Conservation (phyloP, 2,329 filamentous ascomycete species). For the Didymella keratinophila region DNA sequence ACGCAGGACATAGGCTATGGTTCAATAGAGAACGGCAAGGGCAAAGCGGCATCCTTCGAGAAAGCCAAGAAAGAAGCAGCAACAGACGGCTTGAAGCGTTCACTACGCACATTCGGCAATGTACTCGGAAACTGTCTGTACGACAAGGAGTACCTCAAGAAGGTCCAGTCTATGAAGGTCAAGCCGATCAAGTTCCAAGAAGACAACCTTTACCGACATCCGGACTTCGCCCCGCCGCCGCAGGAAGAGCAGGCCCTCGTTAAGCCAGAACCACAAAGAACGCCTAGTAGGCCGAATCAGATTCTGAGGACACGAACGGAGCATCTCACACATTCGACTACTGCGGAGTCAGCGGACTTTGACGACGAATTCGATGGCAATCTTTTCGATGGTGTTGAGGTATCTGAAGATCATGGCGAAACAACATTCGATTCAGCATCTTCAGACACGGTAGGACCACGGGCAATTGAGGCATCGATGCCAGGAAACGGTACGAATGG, state of each 20-base stretch:
- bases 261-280: conserved; percentile 40
- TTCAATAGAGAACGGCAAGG: conserved; percentile 93
- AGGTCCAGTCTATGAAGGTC: conserved; percentile 89
- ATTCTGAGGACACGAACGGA: conserved; percentile 40
- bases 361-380: conserved; percentile 66
- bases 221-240: conserved; percentile 67
- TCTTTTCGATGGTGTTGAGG: conserved; percentile 64
- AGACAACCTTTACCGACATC: conserved; percentile 80
- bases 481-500: conserved; percentile 24
- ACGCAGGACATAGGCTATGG: conserved; percentile 87
- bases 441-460: conserved; percentile 25
- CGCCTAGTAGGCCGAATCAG: conserved; percentile 34
- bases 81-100: conserved; percentile 90
- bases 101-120: conserved; percentile 91
- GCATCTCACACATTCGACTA: conserved; percentile 45
- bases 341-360: conserved; percentile 56
- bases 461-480: conserved; percentile 24
- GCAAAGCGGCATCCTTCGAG: conserved; percentile 94
- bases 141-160: conserved; percentile 90
- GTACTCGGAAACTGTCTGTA: conserved; percentile 98
- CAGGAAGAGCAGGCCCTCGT: conserved; percentile 44
- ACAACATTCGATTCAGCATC: conserved; percentile 40
- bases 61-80: conserved; percentile 99
- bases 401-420: conserved; percentile 71
- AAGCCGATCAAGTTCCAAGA: conserved; percentile 79